Evolutionary conservation across 176 grass and related monocot species (phyloP), one percentile per base, ranked within the genome.

Genomic region (Puya raimondii): DNA sequence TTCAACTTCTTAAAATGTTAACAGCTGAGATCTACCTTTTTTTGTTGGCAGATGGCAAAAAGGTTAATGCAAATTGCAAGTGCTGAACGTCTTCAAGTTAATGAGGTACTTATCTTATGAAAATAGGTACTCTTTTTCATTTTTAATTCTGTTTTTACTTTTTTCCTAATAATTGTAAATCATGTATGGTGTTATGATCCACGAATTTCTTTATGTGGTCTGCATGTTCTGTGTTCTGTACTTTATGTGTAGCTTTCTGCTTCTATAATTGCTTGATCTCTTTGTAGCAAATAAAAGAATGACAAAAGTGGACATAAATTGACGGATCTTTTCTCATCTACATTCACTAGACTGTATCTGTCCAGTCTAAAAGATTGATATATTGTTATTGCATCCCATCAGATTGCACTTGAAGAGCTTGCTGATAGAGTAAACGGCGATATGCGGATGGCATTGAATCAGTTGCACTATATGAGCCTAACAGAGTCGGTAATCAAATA

Each of bases 371-470:
- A 20, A 20, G n/a, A 61, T 21, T 61, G 56, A 61, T 61, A 10
- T 16, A 61, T 61, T 15, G 9, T 61, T 18, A 17, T 59, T 9
- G 11, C n/a, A 18, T 61, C 72, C 9, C 76, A 15, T 20, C 78
- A 99, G 95, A 85, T 78, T 71, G 82, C 90, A 67, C 88, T 99
- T 82, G 95, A 99, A 92, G 95, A 99, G 52, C 95, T 99, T 70
- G 95, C 95, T n/a, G 82, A 99, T 59, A 94, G 95, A 91, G 87
- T 99, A 63, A 91, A 93, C 63, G 95, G 95, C 68, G 90, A 99
- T 86, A 86, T 99, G 80, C 86, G 90, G 59, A 94, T 99, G 95
- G 90, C 95, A 78, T 81, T 99, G 61, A 99, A 94, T 80, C 95
- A 94, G 82, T 88, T 99, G 90, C 95, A 91, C 65, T 99, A 94